Conservation (phyloP, 2,329 filamentous ascomycete species). For the Fusarium haematococcum region DNA sequence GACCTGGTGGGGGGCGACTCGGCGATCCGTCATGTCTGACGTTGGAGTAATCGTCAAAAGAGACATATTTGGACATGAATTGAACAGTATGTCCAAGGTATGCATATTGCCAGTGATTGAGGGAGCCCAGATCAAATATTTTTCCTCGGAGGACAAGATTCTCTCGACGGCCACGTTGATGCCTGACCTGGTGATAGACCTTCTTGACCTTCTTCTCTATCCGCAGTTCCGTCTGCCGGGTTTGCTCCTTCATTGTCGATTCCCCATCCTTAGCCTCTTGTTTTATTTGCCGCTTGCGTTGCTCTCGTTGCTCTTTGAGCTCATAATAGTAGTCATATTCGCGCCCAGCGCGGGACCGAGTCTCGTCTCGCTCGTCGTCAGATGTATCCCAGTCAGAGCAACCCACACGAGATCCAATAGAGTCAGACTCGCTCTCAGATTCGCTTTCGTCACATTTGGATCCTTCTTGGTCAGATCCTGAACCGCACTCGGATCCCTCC, state of each 20-base stretch:
- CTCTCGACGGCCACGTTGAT: not conserved
- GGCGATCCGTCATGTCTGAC: not conserved
- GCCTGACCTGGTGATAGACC: not conserved
- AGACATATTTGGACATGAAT: not conserved
- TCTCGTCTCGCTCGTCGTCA: not conserved
- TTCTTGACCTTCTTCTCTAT: not conserved
- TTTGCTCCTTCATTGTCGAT: not conserved
- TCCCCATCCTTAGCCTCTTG: not conserved
- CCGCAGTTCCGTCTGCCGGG: not conserved
- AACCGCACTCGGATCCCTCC: not conserved
- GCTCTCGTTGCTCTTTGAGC: not conserved
- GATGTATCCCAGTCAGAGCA: not conserved
- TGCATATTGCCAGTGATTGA: not conserved
- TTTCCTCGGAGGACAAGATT: not conserved
- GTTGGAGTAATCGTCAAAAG: not conserved
- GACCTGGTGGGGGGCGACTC: not conserved
- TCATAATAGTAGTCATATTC: not conserved
- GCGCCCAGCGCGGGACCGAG: not conserved
- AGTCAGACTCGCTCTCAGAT: not conserved
- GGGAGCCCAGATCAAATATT: not conserved
- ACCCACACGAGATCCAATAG: not conserved
- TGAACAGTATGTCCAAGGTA: not conserved
- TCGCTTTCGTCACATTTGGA: not conserved
- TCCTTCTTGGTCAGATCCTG: no score
- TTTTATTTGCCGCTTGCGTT: not conserved